phyloP scores from a whole-genome alignment of 2,329 filamentous ascomycete genomes.

The Fusarium sp. region DNA sequence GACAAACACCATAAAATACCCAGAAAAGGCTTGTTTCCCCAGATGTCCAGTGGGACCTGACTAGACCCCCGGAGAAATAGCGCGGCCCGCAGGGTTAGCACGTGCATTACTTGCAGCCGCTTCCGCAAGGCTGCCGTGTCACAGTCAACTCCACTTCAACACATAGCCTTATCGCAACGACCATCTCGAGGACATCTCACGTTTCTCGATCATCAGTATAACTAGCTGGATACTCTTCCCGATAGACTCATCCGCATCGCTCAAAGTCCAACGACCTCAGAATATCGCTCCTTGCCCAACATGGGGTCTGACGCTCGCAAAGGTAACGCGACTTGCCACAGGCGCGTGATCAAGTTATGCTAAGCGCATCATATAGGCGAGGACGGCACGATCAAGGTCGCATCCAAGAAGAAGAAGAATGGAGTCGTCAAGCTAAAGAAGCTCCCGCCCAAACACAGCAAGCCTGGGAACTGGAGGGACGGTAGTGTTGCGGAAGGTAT shows the following conservation, averaged over 20 bases:
- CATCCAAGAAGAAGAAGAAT: conserved; percentile 69
- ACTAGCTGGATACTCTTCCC: neutral
- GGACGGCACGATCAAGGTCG: conserved; percentile 72
- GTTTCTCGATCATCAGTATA: conserved; percentile 16
- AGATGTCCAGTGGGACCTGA: conserved; percentile 14
- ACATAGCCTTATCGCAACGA: conserved; percentile 33
- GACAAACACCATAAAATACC: neutral
- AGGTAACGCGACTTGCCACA: conserved; percentile 42
- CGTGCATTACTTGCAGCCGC: conserved; percentile 39
- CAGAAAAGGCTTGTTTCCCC: conserved; percentile 15
- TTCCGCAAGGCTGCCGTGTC: conserved; percentile 30
- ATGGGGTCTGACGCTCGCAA: conserved; percentile 47
- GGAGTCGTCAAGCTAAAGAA: conserved; percentile 74
- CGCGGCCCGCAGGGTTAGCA: conserved; percentile 27
- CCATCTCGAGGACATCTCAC: conserved; percentile 12
- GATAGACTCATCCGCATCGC: neutral
- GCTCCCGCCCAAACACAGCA: conserved; percentile 69
- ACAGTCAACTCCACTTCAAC: conserved; percentile 34
- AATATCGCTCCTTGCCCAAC: neutral
- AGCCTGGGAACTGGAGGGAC: conserved; percentile 79
- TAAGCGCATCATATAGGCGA: conserved; percentile 56
- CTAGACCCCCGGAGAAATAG: conserved; percentile 35
- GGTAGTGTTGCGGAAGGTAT: conserved; percentile 73
- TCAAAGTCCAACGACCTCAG: neutral
- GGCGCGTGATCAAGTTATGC: conserved; percentile 24